Percentiles rank a stretch among this genome's conserved stretches.
Conservation (phyloP, 1,139 yeast species). For the Saccharomyces pastorianus region DNA sequence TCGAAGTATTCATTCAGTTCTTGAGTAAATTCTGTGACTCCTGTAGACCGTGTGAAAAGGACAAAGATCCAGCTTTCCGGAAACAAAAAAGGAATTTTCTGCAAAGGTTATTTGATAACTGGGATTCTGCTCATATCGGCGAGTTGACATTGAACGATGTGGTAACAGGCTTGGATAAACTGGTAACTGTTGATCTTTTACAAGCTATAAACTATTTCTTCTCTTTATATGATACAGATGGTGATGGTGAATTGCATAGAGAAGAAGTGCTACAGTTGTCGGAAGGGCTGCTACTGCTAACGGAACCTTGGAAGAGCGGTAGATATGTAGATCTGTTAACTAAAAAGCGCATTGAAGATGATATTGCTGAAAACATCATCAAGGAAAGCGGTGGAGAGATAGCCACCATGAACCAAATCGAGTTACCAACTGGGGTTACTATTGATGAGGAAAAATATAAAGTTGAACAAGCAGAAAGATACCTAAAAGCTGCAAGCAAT, state of each 20-base stretch:
- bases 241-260: slow-evolving; percentile 56
- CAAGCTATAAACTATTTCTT: slow-evolving; percentile 72
- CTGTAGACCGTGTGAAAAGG: slow-evolving; percentile 41
- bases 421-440: slow-evolving; percentile 50
- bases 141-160: slow-evolving; percentile 62
- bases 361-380: slow-evolving; percentile 53
- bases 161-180: slow-evolving; percentile 60
- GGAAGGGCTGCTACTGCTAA: slow-evolving; percentile 75
- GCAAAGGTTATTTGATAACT: slow-evolving; percentile 53
- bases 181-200: slow-evolving; percentile 71
- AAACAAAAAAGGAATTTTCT: slow-evolving; percentile 41
- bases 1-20: slow-evolving; percentile 60
- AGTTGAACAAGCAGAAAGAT: slow-evolving; percentile 69
- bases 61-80: slow-evolving; percentile 33
- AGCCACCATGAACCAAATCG: slow-evolving; percentile 34
- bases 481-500: slow-evolving; percentile 76
- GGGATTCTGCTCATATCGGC: slow-evolving; percentile 54
- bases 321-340: slow-evolving; percentile 52
- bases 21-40: slow-evolving; percentile 79
- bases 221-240: slow-evolving; percentile 58
- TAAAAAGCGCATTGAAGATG: slow-evolving; percentile 51
- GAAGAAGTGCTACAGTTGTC: slow-evolving; percentile 79
- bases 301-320: slow-evolving; percentile 78
- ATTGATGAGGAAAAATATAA: slow-evolving; percentile 58
- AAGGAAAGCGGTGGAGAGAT: slow-evolving; percentile 28